Percentiles rank a stretch among this genome's conserved stretches.
phyloP scores from a whole-genome alignment of 169 alveolate species.

The Cyclospora cayetanensis region DNA sequence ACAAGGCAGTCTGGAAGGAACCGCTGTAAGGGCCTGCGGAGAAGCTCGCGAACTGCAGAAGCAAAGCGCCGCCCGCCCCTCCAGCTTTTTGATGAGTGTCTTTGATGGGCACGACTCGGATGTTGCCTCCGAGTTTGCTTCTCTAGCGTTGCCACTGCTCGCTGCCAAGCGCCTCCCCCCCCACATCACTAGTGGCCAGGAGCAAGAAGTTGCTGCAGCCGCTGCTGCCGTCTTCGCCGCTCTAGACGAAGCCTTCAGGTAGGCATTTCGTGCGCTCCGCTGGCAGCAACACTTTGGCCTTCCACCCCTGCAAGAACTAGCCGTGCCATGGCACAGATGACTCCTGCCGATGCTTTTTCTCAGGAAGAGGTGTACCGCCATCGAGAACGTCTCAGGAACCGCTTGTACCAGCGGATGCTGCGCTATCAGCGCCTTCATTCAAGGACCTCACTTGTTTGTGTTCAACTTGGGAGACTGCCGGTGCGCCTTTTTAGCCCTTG shows the following conservation, averaged over 20 bases:
- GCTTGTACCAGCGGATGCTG: constrained; percentile 6
- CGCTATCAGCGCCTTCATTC: background rate
- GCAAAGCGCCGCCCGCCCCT: background rate
- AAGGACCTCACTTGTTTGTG: background rate
- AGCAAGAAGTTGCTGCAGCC: background rate
- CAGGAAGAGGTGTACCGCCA: background rate
- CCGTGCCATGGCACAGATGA: background rate
- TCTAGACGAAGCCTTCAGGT: background rate
- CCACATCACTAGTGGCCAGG: background rate
- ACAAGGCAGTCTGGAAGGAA: background rate
- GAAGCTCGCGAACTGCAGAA: background rate
- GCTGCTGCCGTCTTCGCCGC: background rate
- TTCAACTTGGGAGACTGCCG: background rate
- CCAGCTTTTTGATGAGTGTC: background rate
- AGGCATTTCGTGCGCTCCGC: background rate
- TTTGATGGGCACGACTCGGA: constrained; percentile 2
- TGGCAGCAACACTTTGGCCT: background rate
- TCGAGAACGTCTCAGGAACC: background rate
- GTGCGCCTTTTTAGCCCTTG: background rate
- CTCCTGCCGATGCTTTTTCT: background rate
- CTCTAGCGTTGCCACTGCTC: background rate
- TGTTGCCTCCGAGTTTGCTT: background rate
- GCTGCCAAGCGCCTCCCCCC: background rate
- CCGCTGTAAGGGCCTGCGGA: background rate
- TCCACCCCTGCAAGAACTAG: background rate